Percentiles rank a stretch among this genome's conserved stretches.
phyloP scores from a whole-genome alignment of 164 flowering plant genomes.

The Umbilicus rupestris region DNA sequence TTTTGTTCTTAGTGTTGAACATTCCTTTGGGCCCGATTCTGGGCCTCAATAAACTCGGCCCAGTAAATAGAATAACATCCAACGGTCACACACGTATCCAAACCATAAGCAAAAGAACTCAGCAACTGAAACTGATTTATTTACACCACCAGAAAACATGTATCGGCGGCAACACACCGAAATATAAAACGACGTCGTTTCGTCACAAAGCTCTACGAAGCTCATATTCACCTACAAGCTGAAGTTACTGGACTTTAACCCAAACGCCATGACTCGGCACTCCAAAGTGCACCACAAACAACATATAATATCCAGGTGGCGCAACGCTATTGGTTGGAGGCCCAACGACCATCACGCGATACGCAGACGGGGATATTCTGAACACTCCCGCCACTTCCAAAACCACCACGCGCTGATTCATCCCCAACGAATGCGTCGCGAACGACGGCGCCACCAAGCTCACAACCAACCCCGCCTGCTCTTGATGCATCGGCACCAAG shows the following conservation, averaged over 20 bases:
- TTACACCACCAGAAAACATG: too few relatives aligned
- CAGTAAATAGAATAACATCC: too few relatives aligned
- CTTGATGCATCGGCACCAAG: conserved; percentile 14
- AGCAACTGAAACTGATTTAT: too few relatives aligned
- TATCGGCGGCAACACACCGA: too few relatives aligned
- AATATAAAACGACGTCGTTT: background rate
- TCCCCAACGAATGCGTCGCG: conserved; percentile 57
- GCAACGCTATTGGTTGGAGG: conserved; percentile 45
- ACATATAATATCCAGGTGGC: conserved; percentile 79
- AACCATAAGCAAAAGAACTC: too few relatives aligned
- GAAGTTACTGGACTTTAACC: conserved; percentile 38
- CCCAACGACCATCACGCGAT: conserved; percentile 34
- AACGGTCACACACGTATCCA: too few relatives aligned
- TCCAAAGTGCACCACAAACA: conserved; percentile 60
- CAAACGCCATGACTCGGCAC: conserved; percentile 59
- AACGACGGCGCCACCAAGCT: conserved; percentile 62
- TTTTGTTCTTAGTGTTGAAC: too few relatives aligned
- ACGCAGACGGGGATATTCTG: conserved; percentile 20
- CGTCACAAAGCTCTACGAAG: background rate
- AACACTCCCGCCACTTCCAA: conserved; percentile 18
- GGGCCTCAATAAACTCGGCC: too few relatives aligned
- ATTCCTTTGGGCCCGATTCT: too few relatives aligned
- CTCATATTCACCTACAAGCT: background rate
- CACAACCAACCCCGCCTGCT: conserved; percentile 24
- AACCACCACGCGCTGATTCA: conserved; percentile 69